Base-by-base conservation (phyloP, 2,329 filamentous ascomycete species). In the Penicillium sp. region DNA sequence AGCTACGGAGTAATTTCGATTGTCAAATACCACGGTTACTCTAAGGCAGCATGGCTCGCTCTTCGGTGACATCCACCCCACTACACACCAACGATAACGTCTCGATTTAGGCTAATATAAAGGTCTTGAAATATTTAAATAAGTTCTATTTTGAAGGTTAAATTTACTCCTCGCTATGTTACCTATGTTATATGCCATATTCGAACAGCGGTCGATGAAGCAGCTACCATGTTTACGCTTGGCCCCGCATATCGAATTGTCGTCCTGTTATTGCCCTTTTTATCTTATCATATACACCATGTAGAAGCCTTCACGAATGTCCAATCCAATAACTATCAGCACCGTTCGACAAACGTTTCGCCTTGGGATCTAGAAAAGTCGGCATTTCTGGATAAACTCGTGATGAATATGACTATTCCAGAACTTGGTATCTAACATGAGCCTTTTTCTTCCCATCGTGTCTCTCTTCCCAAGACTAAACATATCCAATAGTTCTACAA, bases 401-500 rank as follows among this genome's bases (percentile, higher is more conserved):
- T 57, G n/a, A 16, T 24, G 7, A 57, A 57, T 24, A 45, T 57
- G 31, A 57, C 55, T 2, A 29, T 57, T 27, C 50, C 55, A 11
- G 49, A 57, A 22, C 50, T 57, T 19, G 50, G 55, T 53, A 22
- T 6, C 41, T 11, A 1, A 7, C 16, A 29, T 21, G 21, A 16
- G 19, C 14, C 5, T 13, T 44, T 29, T 3, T 1, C 10, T 39
- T 39, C 6, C 9, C 72, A 71, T 75, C 2, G 52, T 6, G 8
- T 7, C 24, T 9, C 3, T 21, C 7, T 11, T 11, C 0, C 1
- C 2, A 19, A 3, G 3, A 26, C 8, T 51, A 46, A 53, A 4
- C 4, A 41, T 9, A 5, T 5, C 13, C 1, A 41, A 27, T 11
- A 56, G 53, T 51, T 24, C 48, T 77, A n/a, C 77, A 79, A 67